These are phyloP conservation scores for Lolium rigidum DNA, from an alignment of 176 grass and related monocot genomes.

Conservation along the genomic window DNA sequence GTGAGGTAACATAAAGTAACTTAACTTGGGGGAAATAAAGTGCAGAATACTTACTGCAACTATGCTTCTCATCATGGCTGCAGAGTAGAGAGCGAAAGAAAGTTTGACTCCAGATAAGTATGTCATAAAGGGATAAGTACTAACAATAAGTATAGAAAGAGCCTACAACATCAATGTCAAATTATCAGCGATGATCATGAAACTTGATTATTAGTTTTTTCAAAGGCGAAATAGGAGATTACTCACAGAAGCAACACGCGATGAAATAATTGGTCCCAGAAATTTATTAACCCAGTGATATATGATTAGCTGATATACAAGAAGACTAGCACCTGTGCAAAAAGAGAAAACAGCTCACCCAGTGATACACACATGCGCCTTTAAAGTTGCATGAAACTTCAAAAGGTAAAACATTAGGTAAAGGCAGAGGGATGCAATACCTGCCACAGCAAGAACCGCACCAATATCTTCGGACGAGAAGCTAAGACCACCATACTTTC, in stretches of 20 bases:
- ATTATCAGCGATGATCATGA: background rate
- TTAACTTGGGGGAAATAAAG: background rate
- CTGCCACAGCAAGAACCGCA: conserved; percentile 71
- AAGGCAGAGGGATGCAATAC: conserved; percentile 35
- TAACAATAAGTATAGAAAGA: conserved; percentile 57
- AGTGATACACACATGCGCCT: background rate
- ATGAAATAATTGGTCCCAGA: conserved; percentile 49
- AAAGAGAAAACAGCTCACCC: background rate
- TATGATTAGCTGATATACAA: conserved; percentile 63
- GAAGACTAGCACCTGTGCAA: conserved; percentile 61
- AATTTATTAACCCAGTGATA: conserved; percentile 60
- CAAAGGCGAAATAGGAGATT: background rate
- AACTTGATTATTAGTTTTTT: background rate
- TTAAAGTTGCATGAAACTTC: conserved; percentile 16
- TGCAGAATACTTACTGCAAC: conserved; percentile 44
- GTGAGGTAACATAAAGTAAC: background rate
- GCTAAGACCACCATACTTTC: conserved; percentile 72
- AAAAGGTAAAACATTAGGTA: background rate
- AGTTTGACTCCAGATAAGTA: conserved; percentile 55
- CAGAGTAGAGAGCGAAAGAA: conserved; percentile 53
- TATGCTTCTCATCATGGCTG: conserved; percentile 58
- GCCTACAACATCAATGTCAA: conserved; percentile 49
- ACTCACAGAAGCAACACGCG: conserved; percentile 61
- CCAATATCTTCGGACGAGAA: conserved; percentile 66
- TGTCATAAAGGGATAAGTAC: conserved; percentile 64